phyloP scores from a whole-genome alignment of 352 stramenopile genomes.

The Hyaloperonospora brassicae region DNA sequence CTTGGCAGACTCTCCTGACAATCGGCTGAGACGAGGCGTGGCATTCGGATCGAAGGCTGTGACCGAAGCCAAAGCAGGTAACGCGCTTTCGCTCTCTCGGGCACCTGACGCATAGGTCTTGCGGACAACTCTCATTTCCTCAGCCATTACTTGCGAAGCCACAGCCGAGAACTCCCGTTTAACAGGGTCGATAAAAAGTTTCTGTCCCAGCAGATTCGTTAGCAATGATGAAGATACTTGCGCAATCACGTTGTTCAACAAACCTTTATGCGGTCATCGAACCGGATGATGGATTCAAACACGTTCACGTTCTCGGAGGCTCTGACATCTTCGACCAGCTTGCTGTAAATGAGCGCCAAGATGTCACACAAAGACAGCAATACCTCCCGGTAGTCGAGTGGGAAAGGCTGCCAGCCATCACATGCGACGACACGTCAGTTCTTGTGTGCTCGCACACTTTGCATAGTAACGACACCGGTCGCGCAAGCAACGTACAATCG shows the following conservation, averaged over 20 bases:
- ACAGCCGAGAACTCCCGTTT: constrained; percentile 75
- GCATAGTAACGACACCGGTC: not conserved
- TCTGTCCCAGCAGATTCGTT: constrained; percentile 27
- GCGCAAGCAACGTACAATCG: constrained; percentile 40
- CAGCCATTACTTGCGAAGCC: constrained; percentile 41
- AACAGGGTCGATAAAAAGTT: constrained; percentile 76
- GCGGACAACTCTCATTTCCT: constrained; percentile 53
- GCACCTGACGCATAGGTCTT: constrained; percentile 35
- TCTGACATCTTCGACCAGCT: constrained; percentile 67
- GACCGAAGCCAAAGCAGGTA: not conserved
- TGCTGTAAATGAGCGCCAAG: constrained; percentile 75
- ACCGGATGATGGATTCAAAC: constrained; percentile 70
- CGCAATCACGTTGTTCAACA: not conserved
- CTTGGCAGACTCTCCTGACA: not conserved
- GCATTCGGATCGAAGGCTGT: not conserved
- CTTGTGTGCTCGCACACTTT: not conserved
- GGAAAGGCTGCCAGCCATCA: constrained; percentile 47
- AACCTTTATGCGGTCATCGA: constrained; percentile 80
- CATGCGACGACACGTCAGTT: constrained; percentile 5
- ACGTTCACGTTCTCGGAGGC: constrained; percentile 63
- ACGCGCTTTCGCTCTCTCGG: constrained; percentile 4
- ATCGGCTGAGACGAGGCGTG: not conserved
- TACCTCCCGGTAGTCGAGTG: constrained; percentile 73
- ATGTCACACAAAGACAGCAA: constrained; percentile 79
- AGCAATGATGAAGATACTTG: not conserved